Evolutionary conservation across 1,284 basidiomycete genomes (phyloP).

Genomic region (Leccinum solheimii): DNA sequence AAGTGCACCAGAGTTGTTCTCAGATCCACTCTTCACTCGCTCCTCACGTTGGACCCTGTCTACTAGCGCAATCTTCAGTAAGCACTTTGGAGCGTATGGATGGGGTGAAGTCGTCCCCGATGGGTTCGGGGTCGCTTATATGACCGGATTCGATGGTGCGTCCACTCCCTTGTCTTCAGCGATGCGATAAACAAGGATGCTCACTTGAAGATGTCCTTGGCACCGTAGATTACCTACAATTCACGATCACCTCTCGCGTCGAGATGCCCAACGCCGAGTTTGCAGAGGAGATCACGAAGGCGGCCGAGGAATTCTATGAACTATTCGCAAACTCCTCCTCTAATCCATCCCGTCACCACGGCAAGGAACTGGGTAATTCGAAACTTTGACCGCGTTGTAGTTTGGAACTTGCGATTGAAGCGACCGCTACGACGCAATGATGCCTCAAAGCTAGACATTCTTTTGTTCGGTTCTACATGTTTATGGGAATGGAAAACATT

Average conservation of each 20-base stretch:
- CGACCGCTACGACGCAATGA: background rate
- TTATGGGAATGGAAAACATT: background rate
- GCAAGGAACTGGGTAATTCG: background rate
- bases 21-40: constrained; percentile 68
- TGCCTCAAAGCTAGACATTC: background rate
- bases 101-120: constrained; percentile 86
- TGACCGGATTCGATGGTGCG: constrained; percentile 71
- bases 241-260: constrained; percentile 75
- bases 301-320: constrained; percentile 64
- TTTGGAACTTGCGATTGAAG: background rate
- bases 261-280: constrained; percentile 77
- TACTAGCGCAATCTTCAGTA: constrained; percentile 86
- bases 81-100: constrained; percentile 79
- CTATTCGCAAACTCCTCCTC: constrained; percentile 38
- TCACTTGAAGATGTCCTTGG: constrained; percentile 1
- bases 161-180: background rate
- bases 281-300: constrained; percentile 61
- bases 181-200: background rate
- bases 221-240: constrained; percentile 68
- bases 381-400: constrained; percentile 17
- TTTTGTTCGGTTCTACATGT: background rate
- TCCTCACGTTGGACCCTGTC: constrained; percentile 74
- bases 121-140: constrained; percentile 78
- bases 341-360: background rate
- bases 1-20: constrained; percentile 64